Percentiles rank a stretch among this genome's conserved stretches.
Conservation (phyloP, 768 basidiomycete species). For the Candolleomyces eurysporus region DNA sequence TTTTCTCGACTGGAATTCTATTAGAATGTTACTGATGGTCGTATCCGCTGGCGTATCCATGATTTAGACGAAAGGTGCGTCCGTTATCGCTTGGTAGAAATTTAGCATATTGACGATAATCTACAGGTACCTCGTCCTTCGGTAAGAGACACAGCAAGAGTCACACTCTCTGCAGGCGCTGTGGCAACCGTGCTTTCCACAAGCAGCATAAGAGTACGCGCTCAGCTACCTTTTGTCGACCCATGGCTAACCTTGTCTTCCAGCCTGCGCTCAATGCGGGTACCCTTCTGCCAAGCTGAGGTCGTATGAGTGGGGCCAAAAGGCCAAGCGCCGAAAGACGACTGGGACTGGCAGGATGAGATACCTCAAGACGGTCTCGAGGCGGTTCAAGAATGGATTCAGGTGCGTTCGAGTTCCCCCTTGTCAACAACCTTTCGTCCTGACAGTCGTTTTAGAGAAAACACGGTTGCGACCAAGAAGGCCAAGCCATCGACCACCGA, state of each 20-base stretch:
- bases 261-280: conserved; percentile 94
- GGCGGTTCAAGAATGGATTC: conserved; percentile 99
- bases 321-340: conserved; percentile 99
- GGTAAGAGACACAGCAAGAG: conserved; percentile 97
- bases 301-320: conserved; percentile 96
- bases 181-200: conserved; percentile 95
- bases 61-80: neutral
- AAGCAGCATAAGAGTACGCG: conserved; percentile 94
- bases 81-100: neutral
- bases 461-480: conserved; percentile 88
- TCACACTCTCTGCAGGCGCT: conserved; percentile 96
- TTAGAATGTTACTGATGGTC: neutral
- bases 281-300: conserved; percentile 95
- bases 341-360: conserved; percentile 97
- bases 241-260: neutral
- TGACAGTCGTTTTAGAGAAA: conserved; percentile 57
- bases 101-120: neutral
- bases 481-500: conserved; percentile 32
- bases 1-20: neutral
- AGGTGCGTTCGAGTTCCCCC: conserved; percentile 44
- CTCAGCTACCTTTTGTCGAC: neutral
- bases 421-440: conserved; percentile 1
- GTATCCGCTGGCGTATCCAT: neutral
- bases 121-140: conserved; percentile 90
- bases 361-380: conserved; percentile 87